These are phyloP conservation scores for Solanum megistacrolobum DNA, from an alignment of 257 asterid species.

Conservation along the genomic window DNA sequence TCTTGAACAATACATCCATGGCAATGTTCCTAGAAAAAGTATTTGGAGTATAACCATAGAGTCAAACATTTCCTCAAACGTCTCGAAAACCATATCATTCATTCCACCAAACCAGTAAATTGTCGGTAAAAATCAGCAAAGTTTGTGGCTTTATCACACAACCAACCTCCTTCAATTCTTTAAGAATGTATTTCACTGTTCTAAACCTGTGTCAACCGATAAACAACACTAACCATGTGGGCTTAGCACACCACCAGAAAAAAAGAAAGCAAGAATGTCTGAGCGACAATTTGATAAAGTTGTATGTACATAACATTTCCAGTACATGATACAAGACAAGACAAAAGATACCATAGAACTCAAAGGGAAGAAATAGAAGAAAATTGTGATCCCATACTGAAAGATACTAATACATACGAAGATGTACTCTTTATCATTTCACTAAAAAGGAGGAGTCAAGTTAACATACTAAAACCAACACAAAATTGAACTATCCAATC, in stretches of 20 bases:
- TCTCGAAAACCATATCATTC: slow-evolving; percentile 44
- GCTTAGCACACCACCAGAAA: slow-evolving; percentile 63
- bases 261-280: neutral
- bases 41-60: slow-evolving; percentile 41
- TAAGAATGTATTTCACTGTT: slow-evolving; percentile 32
- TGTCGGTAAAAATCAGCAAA: slow-evolving; percentile 49
- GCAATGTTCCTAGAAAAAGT: slow-evolving; percentile 43
- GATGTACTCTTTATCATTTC: neutral
- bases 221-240: neutral
- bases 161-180: slow-evolving; percentile 36
- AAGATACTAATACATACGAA: too few relatives aligned
- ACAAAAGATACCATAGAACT: neutral
- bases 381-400: neutral
- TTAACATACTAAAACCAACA: neutral
- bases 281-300: neutral
- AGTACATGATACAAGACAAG: neutral
- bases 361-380: neutral
- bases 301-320: neutral
- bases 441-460: neutral
- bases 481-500: neutral
- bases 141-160: slow-evolving; percentile 45
- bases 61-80: slow-evolving; percentile 27
- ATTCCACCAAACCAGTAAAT: slow-evolving; percentile 51
- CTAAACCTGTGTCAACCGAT: slow-evolving; percentile 25
- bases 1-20: slow-evolving; percentile 56